A percentile compares a stretch with the other conserved stretches of the same genome.
Conservation (phyloP, 139 green algal species). For the Monoraphidium neglectum region DNA sequence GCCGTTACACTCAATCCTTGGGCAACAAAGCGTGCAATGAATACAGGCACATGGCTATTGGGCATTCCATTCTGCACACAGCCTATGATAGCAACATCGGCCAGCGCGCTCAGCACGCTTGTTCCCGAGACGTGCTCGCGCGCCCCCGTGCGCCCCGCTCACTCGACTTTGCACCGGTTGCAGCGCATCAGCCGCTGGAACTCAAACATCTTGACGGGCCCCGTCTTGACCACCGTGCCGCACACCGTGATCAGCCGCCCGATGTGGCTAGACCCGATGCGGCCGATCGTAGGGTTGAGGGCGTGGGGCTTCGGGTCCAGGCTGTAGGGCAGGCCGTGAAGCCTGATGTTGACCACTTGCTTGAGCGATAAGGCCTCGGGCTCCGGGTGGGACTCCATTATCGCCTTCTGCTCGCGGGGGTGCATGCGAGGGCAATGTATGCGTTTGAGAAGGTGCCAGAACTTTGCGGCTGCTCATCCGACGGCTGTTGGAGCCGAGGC, state of each 20-base stretch:
- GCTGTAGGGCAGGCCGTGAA: slow-evolving; percentile 47
- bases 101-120: too few relatives aligned
- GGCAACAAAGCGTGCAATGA: too few relatives aligned
- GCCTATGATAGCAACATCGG: too few relatives aligned
- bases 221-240: slow-evolving; percentile 78
- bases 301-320: slow-evolving; percentile 25
- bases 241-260: slow-evolving; percentile 64
- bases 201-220: slow-evolving; percentile 78
- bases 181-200: slow-evolving; percentile 65
- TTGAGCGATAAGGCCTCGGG: slow-evolving; percentile 36
- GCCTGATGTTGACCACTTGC: slow-evolving; percentile 49
- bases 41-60: too few relatives aligned
- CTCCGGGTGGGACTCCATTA: slow-evolving; percentile 9
- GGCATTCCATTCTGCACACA: too few relatives aligned
- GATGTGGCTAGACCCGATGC: slow-evolving; percentile 57
- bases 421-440: not conserved
- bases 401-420: slow-evolving; percentile 1
- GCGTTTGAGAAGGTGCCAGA: not conserved
- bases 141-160: not conserved
- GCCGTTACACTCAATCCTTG: too few relatives aligned
- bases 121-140: too few relatives aligned
- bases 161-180: slow-evolving; percentile 60
- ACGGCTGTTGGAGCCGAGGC: not conserved
- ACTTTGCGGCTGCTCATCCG: not conserved
- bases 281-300: slow-evolving; percentile 40